Evolutionary conservation across 495 filamentous ascomycete genomes (phyloP).

Genomic region (Talaromyces borbonicus): DNA sequence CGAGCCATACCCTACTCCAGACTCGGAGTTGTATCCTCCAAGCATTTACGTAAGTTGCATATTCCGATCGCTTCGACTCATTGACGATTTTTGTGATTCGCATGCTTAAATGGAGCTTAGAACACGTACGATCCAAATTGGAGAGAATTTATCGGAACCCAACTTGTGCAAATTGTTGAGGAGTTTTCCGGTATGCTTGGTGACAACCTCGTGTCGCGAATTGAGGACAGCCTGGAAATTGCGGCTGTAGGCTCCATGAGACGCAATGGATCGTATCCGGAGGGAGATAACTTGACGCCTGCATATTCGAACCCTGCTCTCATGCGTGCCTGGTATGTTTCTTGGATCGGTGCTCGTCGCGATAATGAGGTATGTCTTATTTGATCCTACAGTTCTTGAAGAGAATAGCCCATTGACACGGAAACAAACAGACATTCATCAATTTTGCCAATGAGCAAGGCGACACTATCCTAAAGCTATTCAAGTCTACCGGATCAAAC

Average conservation of each 20-base stretch:
- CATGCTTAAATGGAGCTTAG: conserved; percentile 6
- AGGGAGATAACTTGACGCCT: conserved; percentile 20
- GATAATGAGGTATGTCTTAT: conserved; percentile 10
- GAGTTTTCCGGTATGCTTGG: conserved; percentile 20
- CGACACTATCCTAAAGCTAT: conserved; percentile 13
- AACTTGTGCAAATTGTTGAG: conserved; percentile 22
- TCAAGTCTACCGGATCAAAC: conserved; percentile 16
- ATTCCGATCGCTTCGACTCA: neutral
- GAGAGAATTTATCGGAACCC: conserved; percentile 21
- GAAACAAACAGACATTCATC: conserved; percentile 14
- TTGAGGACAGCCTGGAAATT: conserved; percentile 18
- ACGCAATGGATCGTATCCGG: conserved; percentile 16
- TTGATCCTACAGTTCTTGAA: neutral
- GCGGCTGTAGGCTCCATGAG: conserved; percentile 21
- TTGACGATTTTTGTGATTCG: neutral
- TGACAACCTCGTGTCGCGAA: conserved; percentile 11
- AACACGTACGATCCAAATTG: conserved; percentile 21
- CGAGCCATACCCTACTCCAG: conserved; percentile 19
- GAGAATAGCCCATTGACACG: neutral
- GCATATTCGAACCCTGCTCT: conserved; percentile 19
- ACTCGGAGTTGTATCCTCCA: conserved; percentile 18
- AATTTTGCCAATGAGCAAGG: conserved; percentile 20
- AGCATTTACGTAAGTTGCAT: conserved; percentile 15
- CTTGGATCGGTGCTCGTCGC: conserved; percentile 17
- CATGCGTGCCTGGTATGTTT: conserved; percentile 20